phyloP scores from a whole-genome alignment of 1,139 yeast genomes.

The Nadsonia starkeyi-henricii region DNA sequence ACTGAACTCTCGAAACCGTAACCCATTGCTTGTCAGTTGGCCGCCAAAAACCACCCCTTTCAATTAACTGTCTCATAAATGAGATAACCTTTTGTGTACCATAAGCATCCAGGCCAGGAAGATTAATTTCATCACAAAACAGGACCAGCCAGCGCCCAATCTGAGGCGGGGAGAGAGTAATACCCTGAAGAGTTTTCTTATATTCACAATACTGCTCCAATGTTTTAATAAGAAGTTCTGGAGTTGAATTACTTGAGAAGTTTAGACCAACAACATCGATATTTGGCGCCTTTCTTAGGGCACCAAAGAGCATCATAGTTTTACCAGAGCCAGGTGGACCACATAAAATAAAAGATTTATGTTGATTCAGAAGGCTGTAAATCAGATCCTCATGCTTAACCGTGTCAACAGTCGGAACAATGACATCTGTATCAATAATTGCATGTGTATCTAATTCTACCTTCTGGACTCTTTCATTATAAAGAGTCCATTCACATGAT shows the following conservation, averaged over 20 bases:
- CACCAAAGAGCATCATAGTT: conserved; percentile 74
- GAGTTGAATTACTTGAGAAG: conserved; percentile 72
- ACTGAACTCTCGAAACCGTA: conserved; percentile 46
- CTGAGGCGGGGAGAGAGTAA: conserved; percentile 42
- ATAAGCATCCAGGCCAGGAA: conserved; percentile 61
- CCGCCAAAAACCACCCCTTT: conserved; percentile 69
- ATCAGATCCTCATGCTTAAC: conserved; percentile 50
- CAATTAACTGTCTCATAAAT: conserved; percentile 62
- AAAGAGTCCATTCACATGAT: conserved; percentile 36
- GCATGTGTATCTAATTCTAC: conserved; percentile 49
- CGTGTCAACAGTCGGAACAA: conserved; percentile 76
- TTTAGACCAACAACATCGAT: conserved; percentile 57
- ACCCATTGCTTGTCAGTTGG: conserved; percentile 52
- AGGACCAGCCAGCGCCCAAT: conserved; percentile 65
- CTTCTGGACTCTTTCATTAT: conserved; percentile 33
- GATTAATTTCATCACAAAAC: conserved; percentile 85
- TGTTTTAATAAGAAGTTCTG: conserved; percentile 45
- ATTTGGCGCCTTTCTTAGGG: conserved; percentile 43
- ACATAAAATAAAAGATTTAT: conserved; percentile 55
- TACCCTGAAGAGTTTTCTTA: conserved; percentile 37
- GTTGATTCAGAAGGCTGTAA: conserved; percentile 42
- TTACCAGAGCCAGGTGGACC: conserved; percentile 99
- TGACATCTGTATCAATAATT: conserved; percentile 45
- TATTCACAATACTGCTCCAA: conserved; percentile 65
- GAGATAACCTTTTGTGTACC: conserved; percentile 70